Conservation (phyloP, 352 stramenopile species). For the Phytophthora chlamydospora region DNA sequence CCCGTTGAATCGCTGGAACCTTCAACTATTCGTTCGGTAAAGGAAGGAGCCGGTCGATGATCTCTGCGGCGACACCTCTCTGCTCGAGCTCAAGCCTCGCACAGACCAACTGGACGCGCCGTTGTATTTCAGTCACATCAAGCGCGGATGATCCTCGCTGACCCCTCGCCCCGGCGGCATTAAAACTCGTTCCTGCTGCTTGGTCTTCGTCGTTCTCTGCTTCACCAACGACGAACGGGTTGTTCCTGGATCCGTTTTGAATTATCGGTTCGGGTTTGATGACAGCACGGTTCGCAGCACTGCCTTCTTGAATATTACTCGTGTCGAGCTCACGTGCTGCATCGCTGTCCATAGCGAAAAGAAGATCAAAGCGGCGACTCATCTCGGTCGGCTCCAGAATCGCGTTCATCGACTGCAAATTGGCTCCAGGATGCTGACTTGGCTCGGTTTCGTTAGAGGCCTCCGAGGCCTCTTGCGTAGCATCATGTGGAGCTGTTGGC, state of each 20-base stretch:
- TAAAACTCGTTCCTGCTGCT: neutral
- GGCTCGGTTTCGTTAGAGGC: neutral
- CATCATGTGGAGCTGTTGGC: neutral
- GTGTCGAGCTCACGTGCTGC: neutral
- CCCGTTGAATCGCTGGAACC: too few relatives aligned
- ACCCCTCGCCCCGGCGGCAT: neutral
- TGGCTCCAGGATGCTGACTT: neutral
- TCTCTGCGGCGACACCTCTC: conserved; percentile 5
- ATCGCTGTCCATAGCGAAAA: neutral
- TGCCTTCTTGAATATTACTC: conserved; percentile 2
- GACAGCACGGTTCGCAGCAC: neutral
- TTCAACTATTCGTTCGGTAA: conserved; percentile 10
- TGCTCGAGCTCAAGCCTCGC: conserved; percentile 12
- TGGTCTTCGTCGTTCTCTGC: neutral
- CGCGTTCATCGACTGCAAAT: neutral
- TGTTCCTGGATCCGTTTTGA: conserved; percentile 6
- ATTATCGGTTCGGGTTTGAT: conserved; percentile 1
- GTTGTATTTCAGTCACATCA: conserved; percentile 16
- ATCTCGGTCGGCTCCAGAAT: conserved; percentile 23
- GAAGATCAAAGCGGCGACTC: conserved; percentile 18
- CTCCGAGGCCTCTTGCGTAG: neutral
- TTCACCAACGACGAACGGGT: neutral
- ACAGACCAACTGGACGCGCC: conserved; percentile 14
- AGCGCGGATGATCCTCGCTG: neutral
- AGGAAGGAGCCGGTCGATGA: conserved; percentile 19